Evolutionary conservation across 78 protist genomes (phyloP), one percentile per base, ranked within the genome.

Genomic region (Ministeria vibrans): DNA sequence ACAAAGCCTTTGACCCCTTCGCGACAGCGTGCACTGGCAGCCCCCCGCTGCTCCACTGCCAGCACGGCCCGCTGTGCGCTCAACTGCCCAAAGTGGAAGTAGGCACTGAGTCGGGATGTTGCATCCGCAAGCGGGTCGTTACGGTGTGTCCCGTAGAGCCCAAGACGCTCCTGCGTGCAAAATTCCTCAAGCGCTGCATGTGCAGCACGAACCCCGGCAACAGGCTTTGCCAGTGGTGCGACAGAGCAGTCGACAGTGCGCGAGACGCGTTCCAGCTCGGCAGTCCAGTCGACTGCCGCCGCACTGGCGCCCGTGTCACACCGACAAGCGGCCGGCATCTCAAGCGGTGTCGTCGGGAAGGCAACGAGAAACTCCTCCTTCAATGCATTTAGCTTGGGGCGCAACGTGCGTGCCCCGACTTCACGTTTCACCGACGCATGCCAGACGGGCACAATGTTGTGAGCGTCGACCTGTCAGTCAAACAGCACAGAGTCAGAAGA

Each of bases 321-420:
- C 27, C 5, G n/a, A 22, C 63, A n/a, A 55, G 71, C 44, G 30
- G 39, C 34, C 11, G 30, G 5, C 42, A 18, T 36, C 18, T 63
- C 30, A 2, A 34, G 36, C 25, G 18, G 30, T 11, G 53, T 6
- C 41, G 36, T 30, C 3, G 90, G 90, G 27, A 82, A 68, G 9
- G 44, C 79, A 0, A 20, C 62, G 7, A 82, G 78, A 51, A 28
- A 86, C 53, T 59, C 15, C 2, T 59, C 74, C 45, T 82, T 46
- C 45, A 5, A 1, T 0, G 6, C 13, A 32, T 30, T 45, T 39
- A 87, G 62, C 53, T 87, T 87, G 44, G 61, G 36, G 22, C 91
- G 81, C 25, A 87, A 32, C 2, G 91, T 87, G 20, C 87, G 77
- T 23, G 91, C 91, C 2, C 78, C 91, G 23, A 75, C 77, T 59